These are phyloP conservation scores for Plasmopara halstedii DNA, from an alignment of 352 stramenopile species.

Conservation along the genomic window DNA sequence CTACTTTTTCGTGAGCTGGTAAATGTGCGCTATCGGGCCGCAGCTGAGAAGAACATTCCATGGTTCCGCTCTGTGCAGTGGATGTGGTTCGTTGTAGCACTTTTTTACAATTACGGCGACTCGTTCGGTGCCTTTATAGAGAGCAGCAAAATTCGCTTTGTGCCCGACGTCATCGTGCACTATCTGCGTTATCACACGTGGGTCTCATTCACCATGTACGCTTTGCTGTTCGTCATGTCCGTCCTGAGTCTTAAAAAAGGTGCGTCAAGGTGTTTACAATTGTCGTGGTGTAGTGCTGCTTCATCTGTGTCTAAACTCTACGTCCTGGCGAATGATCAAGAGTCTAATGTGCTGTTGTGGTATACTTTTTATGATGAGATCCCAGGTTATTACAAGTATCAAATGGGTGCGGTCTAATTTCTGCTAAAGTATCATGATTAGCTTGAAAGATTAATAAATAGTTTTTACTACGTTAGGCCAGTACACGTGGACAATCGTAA, in stretches of 20 bases:
- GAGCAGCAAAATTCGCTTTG: constrained; percentile 77
- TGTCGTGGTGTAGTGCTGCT: constrained; percentile 7
- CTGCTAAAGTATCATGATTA: not conserved
- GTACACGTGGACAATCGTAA: constrained; percentile 95
- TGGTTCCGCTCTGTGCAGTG: constrained; percentile 98
- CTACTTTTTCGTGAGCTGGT: constrained; percentile 96
- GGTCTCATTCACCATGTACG: constrained; percentile 93
- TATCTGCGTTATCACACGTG: constrained; percentile 89
- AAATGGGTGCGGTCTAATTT: constrained; percentile 62
- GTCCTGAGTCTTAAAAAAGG: constrained; percentile 91
- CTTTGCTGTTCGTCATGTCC: constrained; percentile 92
- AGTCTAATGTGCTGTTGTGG: constrained; percentile 5
- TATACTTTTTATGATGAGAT: not conserved
- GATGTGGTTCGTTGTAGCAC: constrained; percentile 95
- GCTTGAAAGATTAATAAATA: not conserved
- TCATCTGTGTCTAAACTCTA: not conserved
- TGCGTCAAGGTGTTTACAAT: constrained; percentile 13
- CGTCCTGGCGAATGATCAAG: too few relatives aligned
- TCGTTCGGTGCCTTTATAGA: constrained; percentile 81
- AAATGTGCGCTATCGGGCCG: constrained; percentile 94
- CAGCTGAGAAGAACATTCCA: constrained; percentile 93
- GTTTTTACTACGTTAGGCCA: constrained; percentile 47
- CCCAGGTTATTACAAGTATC: constrained; percentile 91
- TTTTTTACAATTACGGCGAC: constrained; percentile 95
- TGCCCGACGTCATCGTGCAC: constrained; percentile 64